Evolutionary conservation across 2,329 filamentous ascomycete species (phyloP).

Genomic region (Rasamsonia emersonii): DNA sequence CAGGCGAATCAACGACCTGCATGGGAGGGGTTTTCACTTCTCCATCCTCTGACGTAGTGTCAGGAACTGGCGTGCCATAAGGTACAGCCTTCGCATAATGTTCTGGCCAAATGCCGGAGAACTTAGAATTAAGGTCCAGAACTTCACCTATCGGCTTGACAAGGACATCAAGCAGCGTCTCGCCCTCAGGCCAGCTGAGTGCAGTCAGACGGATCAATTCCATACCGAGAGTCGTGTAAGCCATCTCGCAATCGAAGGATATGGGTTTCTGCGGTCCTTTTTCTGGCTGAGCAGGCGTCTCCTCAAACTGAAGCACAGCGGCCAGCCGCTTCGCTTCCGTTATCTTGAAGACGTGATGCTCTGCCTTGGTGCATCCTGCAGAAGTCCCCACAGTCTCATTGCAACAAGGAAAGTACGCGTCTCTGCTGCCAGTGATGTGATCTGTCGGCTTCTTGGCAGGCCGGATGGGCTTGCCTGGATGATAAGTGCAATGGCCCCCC

Average conservation of each 20-base stretch:
- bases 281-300: constrained; percentile 52
- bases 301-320: constrained; percentile 66
- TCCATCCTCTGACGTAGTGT: constrained; percentile 15
- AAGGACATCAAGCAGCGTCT: constrained; percentile 70
- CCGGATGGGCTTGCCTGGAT: constrained; percentile 63
- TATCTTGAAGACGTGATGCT: constrained; percentile 81
- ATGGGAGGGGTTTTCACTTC: constrained; percentile 38
- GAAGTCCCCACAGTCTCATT: constrained; percentile 63
- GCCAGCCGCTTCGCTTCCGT: constrained; percentile 68
- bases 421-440: constrained; percentile 46
- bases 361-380: constrained; percentile 60
- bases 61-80: constrained; percentile 32
- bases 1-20: constrained; percentile 66
- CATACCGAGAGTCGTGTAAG: constrained; percentile 78
- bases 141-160: constrained; percentile 77
- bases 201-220: constrained; percentile 87
- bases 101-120: constrained; percentile 75
- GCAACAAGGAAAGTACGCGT: constrained; percentile 70
- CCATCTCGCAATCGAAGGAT: constrained; percentile 96
- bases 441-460: constrained; percentile 48
- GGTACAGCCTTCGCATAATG: constrained; percentile 62
- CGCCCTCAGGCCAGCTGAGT: constrained; percentile 73
- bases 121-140: constrained; percentile 84
- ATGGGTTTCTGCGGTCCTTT: constrained; percentile 42
- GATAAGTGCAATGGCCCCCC: constrained; percentile 70